Evolutionary conservation across 2,329 filamentous ascomycete genomes (phyloP).

Genomic region (Fusarium lyarnte): DNA sequence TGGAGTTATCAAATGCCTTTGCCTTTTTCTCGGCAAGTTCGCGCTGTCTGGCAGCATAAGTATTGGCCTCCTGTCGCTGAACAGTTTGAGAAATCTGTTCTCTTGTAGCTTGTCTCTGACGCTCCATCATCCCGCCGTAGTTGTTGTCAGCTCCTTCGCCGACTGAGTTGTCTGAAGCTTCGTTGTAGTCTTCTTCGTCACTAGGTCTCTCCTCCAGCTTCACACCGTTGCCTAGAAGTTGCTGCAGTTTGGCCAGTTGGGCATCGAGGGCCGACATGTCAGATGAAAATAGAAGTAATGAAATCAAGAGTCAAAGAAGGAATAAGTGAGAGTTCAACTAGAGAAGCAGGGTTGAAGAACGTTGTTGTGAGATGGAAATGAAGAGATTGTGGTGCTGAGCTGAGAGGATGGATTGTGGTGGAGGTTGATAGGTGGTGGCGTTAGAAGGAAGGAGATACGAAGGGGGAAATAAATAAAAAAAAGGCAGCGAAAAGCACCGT

Average conservation of each 20-base stretch:
- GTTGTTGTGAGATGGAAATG: background rate
- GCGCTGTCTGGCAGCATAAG: background rate
- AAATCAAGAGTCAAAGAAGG: background rate
- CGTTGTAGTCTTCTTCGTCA: background rate
- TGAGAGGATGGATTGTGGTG: background rate
- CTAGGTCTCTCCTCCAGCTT: slow-evolving; percentile 20
- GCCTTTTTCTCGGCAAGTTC: slow-evolving; percentile 9
- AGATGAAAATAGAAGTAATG: background rate
- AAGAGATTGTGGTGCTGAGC: background rate
- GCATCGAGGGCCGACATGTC: slow-evolving; percentile 32
- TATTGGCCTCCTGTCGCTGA: background rate
- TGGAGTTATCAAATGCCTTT: slow-evolving; percentile 37
- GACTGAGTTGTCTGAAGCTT: background rate
- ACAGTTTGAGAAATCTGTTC: background rate
- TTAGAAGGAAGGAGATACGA: background rate
- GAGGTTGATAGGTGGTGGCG: background rate
- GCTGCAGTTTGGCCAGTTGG: slow-evolving; percentile 37
- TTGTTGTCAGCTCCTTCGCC: background rate
- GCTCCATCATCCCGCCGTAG: slow-evolving; percentile 2
- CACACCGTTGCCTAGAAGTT: slow-evolving; percentile 34
- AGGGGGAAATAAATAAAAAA: background rate
- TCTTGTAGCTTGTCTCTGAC: background rate
- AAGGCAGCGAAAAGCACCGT: background rate
- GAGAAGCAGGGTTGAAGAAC: background rate
- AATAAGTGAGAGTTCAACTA: background rate